Conservation (phyloP, 192 early-diverging fungal genomes). For the Coemansia sp. region DNA sequence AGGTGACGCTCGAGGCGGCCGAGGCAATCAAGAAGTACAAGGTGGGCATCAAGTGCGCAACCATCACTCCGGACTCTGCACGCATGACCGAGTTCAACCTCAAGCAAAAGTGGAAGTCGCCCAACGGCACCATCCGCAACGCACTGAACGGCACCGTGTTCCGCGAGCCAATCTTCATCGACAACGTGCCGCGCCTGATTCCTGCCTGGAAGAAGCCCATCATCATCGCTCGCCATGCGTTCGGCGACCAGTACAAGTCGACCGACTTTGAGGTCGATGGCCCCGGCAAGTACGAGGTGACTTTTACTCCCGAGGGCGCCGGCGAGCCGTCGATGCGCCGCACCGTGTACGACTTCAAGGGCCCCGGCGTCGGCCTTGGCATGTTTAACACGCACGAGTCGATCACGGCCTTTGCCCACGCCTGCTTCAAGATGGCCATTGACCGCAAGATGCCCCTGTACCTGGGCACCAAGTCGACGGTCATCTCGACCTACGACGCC, state of each 20-base stretch:
- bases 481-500: conserved; percentile 94
- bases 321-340: conserved; percentile 56
- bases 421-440: conserved; percentile 91
- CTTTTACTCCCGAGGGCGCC: conserved; percentile 84
- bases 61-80: conserved; percentile 94
- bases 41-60: conserved; percentile 98
- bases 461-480: conserved; percentile 96
- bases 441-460: conserved; percentile 90
- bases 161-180: conserved; percentile 94
- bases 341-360: conserved; percentile 81
- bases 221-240: conserved; percentile 93
- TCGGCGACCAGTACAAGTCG: conserved; percentile 97
- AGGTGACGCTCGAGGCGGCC: conserved; percentile 93
- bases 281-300: conserved; percentile 87
- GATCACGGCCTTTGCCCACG: conserved; percentile 90
- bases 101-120: conserved; percentile 98
- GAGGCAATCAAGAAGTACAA: conserved; percentile 97
- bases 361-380: conserved; percentile 86
- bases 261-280: conserved; percentile 92
- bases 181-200: conserved; percentile 87
- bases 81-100: conserved; percentile 94
- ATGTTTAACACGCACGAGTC: conserved; percentile 96
- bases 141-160: conserved; percentile 97
- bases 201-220: conserved; percentile 95
- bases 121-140: conserved; percentile 97